These are phyloP conservation scores for Penicillium antarcticum DNA, from an alignment of 495 filamentous ascomycete species.

Conservation along the genomic window DNA sequence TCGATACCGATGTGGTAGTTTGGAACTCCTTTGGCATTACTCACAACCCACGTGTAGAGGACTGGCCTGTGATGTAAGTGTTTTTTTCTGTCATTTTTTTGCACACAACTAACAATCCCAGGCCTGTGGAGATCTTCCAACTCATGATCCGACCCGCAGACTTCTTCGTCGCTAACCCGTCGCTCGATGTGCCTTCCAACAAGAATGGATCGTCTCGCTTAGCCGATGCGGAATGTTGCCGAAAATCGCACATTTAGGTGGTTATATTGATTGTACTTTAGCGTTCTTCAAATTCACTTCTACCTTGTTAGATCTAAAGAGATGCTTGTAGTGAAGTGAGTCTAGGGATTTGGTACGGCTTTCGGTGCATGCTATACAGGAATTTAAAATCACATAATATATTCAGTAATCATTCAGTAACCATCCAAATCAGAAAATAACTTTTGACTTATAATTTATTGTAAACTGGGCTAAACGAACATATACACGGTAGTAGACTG, in stretches of 20 bases:
- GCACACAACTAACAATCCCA: constrained; percentile 20
- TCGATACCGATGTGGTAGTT: constrained; percentile 46
- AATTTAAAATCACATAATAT: too few species aligned
- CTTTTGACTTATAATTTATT: too few species aligned
- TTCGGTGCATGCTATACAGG: too few species aligned
- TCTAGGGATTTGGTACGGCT: too few species aligned
- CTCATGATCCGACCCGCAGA: constrained; percentile 68
- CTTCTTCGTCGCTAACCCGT: constrained; percentile 74
- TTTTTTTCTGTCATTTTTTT: not conserved
- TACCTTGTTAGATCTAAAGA: too few species aligned
- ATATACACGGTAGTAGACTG: too few species aligned
- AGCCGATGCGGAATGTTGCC: constrained; percentile 36
- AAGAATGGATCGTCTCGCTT: constrained; percentile 53
- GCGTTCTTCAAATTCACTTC: too few species aligned
- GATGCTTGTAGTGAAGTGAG: too few species aligned
- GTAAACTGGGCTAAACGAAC: too few species aligned
- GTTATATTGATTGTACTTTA: too few species aligned
- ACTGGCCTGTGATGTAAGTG: constrained; percentile 66
- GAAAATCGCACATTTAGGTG: constrained; percentile 29
- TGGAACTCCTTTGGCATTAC: constrained; percentile 61
- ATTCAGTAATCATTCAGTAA: too few species aligned
- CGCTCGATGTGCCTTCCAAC: constrained; percentile 64
- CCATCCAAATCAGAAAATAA: too few species aligned
- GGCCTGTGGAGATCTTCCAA: constrained; percentile 57
- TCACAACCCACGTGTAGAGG: constrained; percentile 60